These are phyloP conservation scores for Wickerhamomyces pijperi DNA, from an alignment of 805 yeast species.

Conservation along the genomic window DNA sequence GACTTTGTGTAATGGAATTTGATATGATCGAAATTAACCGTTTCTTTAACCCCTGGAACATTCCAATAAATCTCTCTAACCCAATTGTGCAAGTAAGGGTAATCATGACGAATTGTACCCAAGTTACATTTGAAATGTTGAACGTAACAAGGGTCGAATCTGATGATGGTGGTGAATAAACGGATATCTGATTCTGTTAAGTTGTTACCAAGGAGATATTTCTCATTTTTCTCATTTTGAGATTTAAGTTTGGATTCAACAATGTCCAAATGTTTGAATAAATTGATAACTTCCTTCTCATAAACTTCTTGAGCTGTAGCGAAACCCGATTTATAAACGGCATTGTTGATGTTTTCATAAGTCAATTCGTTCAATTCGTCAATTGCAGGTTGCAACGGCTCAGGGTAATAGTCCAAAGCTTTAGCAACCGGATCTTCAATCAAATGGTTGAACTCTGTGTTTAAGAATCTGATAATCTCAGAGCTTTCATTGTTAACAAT, in stretches of 20 bases:
- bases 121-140: conserved; percentile 93
- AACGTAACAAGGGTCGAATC: conserved; percentile 89
- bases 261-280: conserved; percentile 60
- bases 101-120: conserved; percentile 67
- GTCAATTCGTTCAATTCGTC: conserved; percentile 76
- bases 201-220: conserved; percentile 46
- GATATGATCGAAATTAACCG: conserved; percentile 85
- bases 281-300: conserved; percentile 48
- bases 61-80: conserved; percentile 76
- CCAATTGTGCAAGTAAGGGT: conserved; percentile 74
- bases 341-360: conserved; percentile 79
- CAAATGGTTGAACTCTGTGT: conserved; percentile 58
- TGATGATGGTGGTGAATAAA: conserved; percentile 72
- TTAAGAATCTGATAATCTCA: conserved; percentile 79
- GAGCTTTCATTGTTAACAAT: conserved; percentile 89
- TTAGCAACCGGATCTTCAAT: conserved; percentile 35
- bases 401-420: conserved; percentile 53
- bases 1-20: conserved; percentile 85
- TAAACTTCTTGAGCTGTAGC: conserved; percentile 77
- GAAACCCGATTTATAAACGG: conserved; percentile 89
- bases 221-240: conserved; percentile 21
- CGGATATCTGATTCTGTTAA: conserved; percentile 89
- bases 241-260: conserved; percentile 50
- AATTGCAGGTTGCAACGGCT: conserved; percentile 38
- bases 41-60: conserved; percentile 56